Conservation (phyloP, 2,329 filamentous ascomycete genomes). For the Ramularia endophylla region DNA sequence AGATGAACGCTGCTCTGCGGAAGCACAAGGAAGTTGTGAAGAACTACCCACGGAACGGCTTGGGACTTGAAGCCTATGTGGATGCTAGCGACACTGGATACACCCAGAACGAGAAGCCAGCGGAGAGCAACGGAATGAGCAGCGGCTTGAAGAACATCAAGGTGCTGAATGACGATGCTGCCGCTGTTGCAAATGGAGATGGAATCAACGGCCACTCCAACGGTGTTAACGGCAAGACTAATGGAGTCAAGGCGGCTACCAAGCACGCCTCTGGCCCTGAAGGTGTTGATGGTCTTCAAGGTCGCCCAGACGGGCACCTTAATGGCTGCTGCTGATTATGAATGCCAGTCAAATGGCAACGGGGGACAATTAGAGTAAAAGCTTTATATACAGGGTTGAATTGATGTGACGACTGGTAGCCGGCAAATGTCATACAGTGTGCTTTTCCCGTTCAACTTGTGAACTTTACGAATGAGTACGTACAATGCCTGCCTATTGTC, state of each 20-base stretch:
- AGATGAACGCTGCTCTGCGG: constrained; percentile 56
- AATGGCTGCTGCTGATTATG: constrained; percentile 5
- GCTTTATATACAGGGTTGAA: too few relatives aligned
- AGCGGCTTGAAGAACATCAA: constrained; percentile 26
- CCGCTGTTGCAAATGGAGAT: constrained; percentile 11
- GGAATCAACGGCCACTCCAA: constrained; percentile 14
- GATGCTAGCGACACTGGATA: constrained; percentile 64
- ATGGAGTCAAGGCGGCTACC: constrained; percentile 20
- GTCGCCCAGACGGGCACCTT: constrained; percentile 17
- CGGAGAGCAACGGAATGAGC: constrained; percentile 28
- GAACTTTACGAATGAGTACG: too few relatives aligned
- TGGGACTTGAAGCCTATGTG: constrained; percentile 63
- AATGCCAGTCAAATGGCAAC: too few relatives aligned
- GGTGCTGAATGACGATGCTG: constrained; percentile 32
- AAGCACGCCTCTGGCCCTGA: constrained; percentile 29
- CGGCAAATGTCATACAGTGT: too few relatives aligned
- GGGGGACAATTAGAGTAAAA: too few relatives aligned
- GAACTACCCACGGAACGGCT: constrained; percentile 57
- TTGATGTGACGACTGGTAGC: too few relatives aligned
- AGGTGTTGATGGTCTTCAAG: constrained; percentile 24
- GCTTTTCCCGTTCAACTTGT: too few relatives aligned
- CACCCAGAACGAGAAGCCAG: constrained; percentile 41
- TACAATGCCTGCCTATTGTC: too few relatives aligned
- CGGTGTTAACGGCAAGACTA: constrained; percentile 15
- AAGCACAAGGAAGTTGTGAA: constrained; percentile 61